Conservation (phyloP, 148 eudicot species). For the Vaccinium myrtillus region DNA sequence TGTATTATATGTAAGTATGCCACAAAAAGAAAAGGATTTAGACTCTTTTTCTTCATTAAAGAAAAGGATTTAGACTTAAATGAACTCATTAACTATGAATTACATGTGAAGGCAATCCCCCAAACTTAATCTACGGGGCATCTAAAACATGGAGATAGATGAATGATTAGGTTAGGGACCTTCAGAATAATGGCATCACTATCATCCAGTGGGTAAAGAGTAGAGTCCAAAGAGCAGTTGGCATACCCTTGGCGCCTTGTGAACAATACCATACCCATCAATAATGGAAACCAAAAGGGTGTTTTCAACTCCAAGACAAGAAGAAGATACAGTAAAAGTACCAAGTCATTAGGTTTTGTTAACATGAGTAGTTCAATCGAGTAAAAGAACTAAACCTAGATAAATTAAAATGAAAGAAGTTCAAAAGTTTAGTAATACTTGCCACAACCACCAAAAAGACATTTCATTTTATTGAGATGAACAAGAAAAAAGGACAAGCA, state of each 20-base stretch:
- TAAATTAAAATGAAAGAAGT: background rate
- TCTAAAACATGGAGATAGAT: background rate
- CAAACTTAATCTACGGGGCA: background rate
- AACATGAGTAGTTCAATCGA: background rate
- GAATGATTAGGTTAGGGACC: background rate
- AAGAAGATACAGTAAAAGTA: background rate
- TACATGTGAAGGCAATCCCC: background rate
- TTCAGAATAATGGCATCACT: background rate
- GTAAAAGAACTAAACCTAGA: background rate
- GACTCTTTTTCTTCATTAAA: background rate
- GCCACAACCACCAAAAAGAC: background rate
- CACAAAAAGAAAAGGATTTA: background rate
- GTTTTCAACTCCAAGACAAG: conserved; percentile 4
- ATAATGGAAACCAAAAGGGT: background rate
- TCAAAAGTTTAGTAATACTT: background rate
- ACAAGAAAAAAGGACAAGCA: background rate
- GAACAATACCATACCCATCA: background rate
- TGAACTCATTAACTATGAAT: background rate
- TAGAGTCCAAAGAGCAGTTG: background rate
- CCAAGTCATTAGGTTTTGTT: background rate
- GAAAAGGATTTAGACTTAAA: background rate
- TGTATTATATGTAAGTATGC: background rate
- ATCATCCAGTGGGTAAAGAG: background rate
- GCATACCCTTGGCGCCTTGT: background rate
- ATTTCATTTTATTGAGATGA: background rate